phyloP scores from a whole-genome alignment of 768 basidiomycete species.

The Lactarius evosmus region DNA sequence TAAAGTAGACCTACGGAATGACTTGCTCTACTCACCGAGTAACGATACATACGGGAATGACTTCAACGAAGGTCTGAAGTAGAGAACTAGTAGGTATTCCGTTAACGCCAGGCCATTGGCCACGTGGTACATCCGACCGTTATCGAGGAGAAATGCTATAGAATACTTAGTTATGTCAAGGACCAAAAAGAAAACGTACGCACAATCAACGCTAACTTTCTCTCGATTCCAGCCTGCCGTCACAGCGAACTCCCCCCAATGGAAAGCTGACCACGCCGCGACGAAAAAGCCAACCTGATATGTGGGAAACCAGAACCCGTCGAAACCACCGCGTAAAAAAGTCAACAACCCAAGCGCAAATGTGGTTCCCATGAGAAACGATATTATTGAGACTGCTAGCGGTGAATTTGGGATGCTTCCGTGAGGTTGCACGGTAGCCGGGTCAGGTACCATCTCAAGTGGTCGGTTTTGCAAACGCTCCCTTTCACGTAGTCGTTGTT shows the following conservation, averaged over 20 bases:
- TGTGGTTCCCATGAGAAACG: conserved; percentile 77
- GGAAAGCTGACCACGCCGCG: conserved; percentile 82
- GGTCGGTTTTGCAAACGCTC: conserved; percentile 36
- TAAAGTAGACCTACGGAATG: not conserved
- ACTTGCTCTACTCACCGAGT: conserved; percentile 46
- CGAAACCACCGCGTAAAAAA: conserved; percentile 47
- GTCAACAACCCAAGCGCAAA: conserved; percentile 58
- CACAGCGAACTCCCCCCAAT: conserved; percentile 91
- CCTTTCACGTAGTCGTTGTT: conserved; percentile 46
- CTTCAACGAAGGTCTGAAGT: conserved; percentile 66
- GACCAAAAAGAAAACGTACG: conserved; percentile 36
- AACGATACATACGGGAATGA: conserved; percentile 52
- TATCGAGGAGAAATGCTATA: conserved; percentile 89
- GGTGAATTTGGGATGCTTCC: conserved; percentile 88
- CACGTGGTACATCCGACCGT: conserved; percentile 79
- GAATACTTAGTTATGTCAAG: conserved; percentile 9
- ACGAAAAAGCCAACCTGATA: conserved; percentile 81
- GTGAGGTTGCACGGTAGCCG: conserved; percentile 36
- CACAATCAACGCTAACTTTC: conserved; percentile 91
- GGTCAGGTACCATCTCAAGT: conserved; percentile 54
- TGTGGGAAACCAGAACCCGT: conserved; percentile 57
- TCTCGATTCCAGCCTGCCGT: conserved; percentile 95
- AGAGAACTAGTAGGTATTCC: conserved; percentile 75
- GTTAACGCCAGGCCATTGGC: conserved; percentile 74
- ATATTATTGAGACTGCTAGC: conserved; percentile 68